Conservation (phyloP, 768 basidiomycete species). For the Sporobolomyces roseus region DNA sequence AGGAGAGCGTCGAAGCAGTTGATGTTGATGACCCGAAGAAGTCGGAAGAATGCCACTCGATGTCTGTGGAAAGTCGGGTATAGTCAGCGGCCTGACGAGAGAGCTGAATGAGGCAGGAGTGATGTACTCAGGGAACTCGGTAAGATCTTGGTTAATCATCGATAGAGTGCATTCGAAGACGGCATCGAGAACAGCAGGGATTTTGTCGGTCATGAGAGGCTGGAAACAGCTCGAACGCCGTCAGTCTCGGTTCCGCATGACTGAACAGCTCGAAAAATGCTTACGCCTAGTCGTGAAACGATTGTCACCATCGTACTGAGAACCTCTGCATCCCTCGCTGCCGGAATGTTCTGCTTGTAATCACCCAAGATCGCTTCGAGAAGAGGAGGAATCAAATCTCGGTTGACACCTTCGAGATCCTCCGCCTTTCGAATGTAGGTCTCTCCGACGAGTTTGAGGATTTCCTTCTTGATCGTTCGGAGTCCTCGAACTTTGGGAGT, state of each 20-base stretch:
- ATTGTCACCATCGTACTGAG: slow-evolving; percentile 96
- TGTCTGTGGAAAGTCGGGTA: slow-evolving; percentile 51
- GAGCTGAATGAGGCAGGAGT: not conserved
- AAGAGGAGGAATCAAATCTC: slow-evolving; percentile 86
- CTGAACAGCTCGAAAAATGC: slow-evolving; percentile 46
- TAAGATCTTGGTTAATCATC: slow-evolving; percentile 99
- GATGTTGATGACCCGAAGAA: slow-evolving; percentile 83
- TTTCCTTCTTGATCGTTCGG: slow-evolving; percentile 97
- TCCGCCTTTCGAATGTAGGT: slow-evolving; percentile 87
- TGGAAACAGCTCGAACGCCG: slow-evolving; percentile 47
- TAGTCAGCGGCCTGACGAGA: not conserved
- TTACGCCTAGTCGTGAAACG: slow-evolving; percentile 76
- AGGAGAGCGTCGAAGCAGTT: slow-evolving; percentile 81
- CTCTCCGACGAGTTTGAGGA: slow-evolving; percentile 93
- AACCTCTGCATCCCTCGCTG: slow-evolving; percentile 92
- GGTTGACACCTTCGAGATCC: slow-evolving; percentile 87
- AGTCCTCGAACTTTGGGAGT: slow-evolving; percentile 92
- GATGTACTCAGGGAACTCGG: slow-evolving; percentile 83
- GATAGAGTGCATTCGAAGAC: slow-evolving; percentile 94
- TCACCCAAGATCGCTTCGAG: slow-evolving; percentile 97
- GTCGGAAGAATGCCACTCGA: slow-evolving; percentile 92
- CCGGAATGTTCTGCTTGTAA: slow-evolving; percentile 88
- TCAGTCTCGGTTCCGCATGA: not conserved
- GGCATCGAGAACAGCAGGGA: slow-evolving; percentile 89
- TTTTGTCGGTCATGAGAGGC: slow-evolving; percentile 84